phyloP scores from a whole-genome alignment of 176 grass and related monocot species.

The Musa schizocarpa region DNA sequence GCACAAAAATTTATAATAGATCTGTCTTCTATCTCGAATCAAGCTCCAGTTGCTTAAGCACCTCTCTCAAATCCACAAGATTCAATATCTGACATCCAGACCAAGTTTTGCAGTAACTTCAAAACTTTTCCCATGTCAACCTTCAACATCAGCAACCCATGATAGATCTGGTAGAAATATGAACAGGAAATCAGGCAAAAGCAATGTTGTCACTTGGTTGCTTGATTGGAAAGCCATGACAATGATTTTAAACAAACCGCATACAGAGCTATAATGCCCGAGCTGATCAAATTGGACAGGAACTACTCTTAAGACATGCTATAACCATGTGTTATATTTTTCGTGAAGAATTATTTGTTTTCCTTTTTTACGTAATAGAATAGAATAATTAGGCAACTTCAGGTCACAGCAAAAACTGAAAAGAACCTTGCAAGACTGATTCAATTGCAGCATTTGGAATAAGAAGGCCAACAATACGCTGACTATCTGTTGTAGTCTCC shows the following conservation, averaged over 20 bases:
- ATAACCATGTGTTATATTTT: neutral
- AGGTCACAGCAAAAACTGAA: constrained; percentile 2
- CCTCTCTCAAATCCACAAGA: neutral
- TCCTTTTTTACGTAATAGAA: neutral
- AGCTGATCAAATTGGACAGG: too few species aligned
- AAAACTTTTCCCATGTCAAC: constrained; percentile 32
- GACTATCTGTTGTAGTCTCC: constrained; percentile 57
- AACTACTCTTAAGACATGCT: neutral
- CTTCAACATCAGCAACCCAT: constrained; percentile 44
- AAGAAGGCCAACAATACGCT: constrained; percentile 63
- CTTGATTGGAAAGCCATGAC: neutral
- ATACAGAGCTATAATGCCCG: too few species aligned
- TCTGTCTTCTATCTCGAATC: neutral
- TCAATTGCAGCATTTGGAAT: constrained; percentile 92
- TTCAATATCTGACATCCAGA: neutral
- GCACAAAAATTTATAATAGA: neutral
- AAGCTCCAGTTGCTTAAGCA: neutral
- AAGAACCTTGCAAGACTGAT: constrained; percentile 76
- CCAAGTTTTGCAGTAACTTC: neutral
- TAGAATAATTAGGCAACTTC: neutral
- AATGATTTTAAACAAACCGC: neutral
- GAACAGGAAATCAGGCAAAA: neutral
- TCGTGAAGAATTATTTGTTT: neutral
- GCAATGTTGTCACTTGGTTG: neutral
- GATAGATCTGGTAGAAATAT: constrained; percentile 42